Evolutionary conservation across 805 yeast species (phyloP).

Genomic region (Ogataea paraovalis): DNA sequence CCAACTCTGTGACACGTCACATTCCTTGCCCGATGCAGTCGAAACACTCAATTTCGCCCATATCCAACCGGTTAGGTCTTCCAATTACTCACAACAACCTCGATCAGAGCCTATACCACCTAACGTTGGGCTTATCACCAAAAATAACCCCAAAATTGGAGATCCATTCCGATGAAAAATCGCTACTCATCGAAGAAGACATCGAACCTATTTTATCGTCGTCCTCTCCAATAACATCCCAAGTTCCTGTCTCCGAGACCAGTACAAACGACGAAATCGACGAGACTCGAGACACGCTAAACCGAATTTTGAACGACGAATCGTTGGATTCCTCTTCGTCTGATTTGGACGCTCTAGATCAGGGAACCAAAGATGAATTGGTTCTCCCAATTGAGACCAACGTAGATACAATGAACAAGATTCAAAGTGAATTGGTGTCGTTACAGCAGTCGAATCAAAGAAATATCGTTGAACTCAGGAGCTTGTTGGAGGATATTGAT

Average conservation of each 20-base stretch:
- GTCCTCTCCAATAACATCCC: background rate
- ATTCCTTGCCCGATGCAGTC: background rate
- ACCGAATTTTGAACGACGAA: constrained; percentile 2
- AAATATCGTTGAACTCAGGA: background rate
- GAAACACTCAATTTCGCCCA: background rate
- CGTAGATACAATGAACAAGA: background rate
- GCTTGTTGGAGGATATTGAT: background rate
- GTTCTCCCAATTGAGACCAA: too few relatives aligned
- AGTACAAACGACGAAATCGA: background rate
- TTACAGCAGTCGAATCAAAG: background rate
- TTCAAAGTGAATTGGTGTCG: background rate
- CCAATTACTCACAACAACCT: background rate
- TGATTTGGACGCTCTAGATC: background rate
- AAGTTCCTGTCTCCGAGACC: too few relatives aligned
- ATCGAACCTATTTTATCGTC: background rate
- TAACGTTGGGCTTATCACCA: background rate
- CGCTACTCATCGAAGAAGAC: background rate
- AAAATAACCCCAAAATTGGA: background rate
- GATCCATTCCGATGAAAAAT: background rate
- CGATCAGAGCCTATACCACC: background rate
- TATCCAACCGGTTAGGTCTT: background rate
- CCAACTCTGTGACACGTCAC: background rate
- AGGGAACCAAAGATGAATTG: background rate
- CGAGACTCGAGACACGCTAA: constrained; percentile 3
- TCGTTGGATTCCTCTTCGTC: background rate